Evolutionary conservation across 2,329 filamentous ascomycete genomes (phyloP), one percentile per base, ranked within the genome.

Genomic region (Phyllosticta citriasiana): DNA sequence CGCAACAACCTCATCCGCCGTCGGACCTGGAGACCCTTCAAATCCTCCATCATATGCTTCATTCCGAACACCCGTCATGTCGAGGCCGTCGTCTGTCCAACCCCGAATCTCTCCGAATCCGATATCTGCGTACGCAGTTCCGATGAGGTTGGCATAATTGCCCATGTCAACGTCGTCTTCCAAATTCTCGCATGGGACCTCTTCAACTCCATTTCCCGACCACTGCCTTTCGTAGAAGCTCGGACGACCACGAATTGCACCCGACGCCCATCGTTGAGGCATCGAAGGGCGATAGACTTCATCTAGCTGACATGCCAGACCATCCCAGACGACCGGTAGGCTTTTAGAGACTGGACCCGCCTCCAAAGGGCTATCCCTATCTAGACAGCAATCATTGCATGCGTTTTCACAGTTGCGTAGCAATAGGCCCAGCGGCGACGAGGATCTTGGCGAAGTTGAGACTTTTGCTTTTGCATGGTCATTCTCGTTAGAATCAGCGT

Each of bases 341-440:
- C 14, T n/a, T 14, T 47, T n/a, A 6, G n/a, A 7, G 40, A n/a
- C 40, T 47, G 40, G 14, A 5, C 4, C 10, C 16, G 6, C 40
- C 40, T 6, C n/a, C 4, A 16, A 47, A 2, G 14, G 40, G 6
- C n/a, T 47, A n/a, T 7, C 40, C 40, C 12, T n/a, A 4, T n/a
- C 40, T n/a, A 2, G n/a, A n/a, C n/a, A n/a, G 10, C 12, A 22
- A 1, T 57, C 59, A 33, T 61, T 25, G 22, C 60, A 62, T 27
- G 60, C 60, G 51, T 58, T 30, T 27, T 70, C 66, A 60, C 69
- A 72, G 35, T 69, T 61, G 60, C 67, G 66, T 58, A 72, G 60
- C 14, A 70, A 62, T 55, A 57, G 66, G 24, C 63, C 65, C 10
- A 71, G 63, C 33, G 68, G 68, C 22, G 68, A 70, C 5, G 69